Conservation (phyloP, 2,329 filamentous ascomycete genomes). For the Xylariaceae sp. region DNA sequence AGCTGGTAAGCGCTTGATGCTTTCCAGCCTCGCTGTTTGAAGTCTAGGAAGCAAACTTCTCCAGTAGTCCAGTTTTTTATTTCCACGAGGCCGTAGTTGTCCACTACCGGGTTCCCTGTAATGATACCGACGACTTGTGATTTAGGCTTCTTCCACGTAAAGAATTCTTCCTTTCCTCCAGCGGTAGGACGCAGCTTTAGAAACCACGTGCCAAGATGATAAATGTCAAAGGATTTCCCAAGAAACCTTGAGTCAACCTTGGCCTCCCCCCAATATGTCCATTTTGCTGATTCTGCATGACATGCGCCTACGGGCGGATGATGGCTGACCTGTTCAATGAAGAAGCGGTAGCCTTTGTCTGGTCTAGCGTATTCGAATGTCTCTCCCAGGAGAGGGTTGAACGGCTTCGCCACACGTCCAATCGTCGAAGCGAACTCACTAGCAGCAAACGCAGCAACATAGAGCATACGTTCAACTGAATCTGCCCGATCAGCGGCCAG, state of each 20-base stretch:
- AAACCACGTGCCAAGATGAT: slow-evolving; percentile 97
- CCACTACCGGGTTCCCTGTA: slow-evolving; percentile 93
- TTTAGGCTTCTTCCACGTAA: slow-evolving; percentile 99
- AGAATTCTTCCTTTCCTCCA: slow-evolving; percentile 82
- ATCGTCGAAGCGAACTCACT: slow-evolving; percentile 98
- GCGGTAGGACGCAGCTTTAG: slow-evolving; percentile 78
- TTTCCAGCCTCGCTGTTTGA: slow-evolving; percentile 96
- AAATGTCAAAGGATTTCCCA: slow-evolving; percentile 96
- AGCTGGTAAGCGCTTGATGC: slow-evolving; percentile 90
- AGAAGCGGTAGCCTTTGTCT: slow-evolving; percentile 97
- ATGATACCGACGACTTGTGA: slow-evolving; percentile 98
- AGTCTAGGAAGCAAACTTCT: slow-evolving; percentile 87
- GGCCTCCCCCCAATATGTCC: slow-evolving; percentile 98
- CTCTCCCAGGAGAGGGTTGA: slow-evolving; percentile 94
- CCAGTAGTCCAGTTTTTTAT: slow-evolving; percentile 97
- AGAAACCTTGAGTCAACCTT: slow-evolving; percentile 97
- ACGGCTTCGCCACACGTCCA: slow-evolving; percentile 94
- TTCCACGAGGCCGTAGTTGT: slow-evolving; percentile 97
- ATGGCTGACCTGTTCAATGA: slow-evolving; percentile 97
- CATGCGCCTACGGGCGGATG: slow-evolving; percentile 94
- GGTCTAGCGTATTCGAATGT: slow-evolving; percentile 96
- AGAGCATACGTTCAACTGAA: slow-evolving; percentile 89
- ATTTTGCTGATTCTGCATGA: slow-evolving; percentile 88
- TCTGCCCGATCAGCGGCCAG: slow-evolving; percentile 84
- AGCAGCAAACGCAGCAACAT: slow-evolving; percentile 93